These are phyloP conservation scores for sorghum (Sorghum bicolor) DNA, from an alignment of 176 grass and related monocot genomes.

Conservation along the genomic window Sorghum_bicolor_NCBIv3 NC_012872.2:12621501-12622000, in stretches of 20 bases:
- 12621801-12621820: not conserved
- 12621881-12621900: not conserved
- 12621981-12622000: not conserved
- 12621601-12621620: not conserved
- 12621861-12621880: not conserved
- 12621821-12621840: not conserved
- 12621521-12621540: not conserved
- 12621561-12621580: not conserved
- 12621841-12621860: not conserved
- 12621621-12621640: not conserved
- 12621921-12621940: not conserved
- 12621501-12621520: not conserved
- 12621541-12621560: not conserved
- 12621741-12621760: not conserved
- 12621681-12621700: not conserved
- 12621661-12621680: not conserved
- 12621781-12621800: not conserved
- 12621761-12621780: not conserved
- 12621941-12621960: not conserved
- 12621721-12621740: not conserved
- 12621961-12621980: not conserved
- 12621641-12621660: constrained; percentile 14
- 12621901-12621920: not conserved
- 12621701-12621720: not conserved
- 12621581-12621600: constrained; percentile 8